Base-by-base conservation (phyloP, 2,329 filamentous ascomycete genomes). In the Talaromyces pinophilus region DNA sequence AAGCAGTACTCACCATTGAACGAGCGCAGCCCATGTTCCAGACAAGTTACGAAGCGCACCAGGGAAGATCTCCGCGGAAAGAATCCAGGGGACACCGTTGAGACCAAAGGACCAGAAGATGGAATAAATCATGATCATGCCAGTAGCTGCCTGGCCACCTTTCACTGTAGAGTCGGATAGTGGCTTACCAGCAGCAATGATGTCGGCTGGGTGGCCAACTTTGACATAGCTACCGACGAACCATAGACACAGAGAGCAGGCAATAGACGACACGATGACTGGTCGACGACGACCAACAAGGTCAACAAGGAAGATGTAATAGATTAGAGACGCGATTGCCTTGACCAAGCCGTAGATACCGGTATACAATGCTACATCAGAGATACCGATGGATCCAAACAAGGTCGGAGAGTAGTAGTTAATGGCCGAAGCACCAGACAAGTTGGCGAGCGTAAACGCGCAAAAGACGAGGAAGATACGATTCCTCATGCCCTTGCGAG, bases 51-150 rank as follows among this genome's bases (percentile, higher is more conserved):
- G 72, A 19, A 81, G 70, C 0, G 75, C 75, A 3, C 73, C 72
- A 0, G 80, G 79, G 69, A 82, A 81, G 28, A 81, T 81, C 68
- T 81, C 79, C 1, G 79, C 74, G 0, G 76, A 78, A n/a, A 81
- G 77, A 67, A 81, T 81, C 78, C 79, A 81, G 0, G 78, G 79
- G 0, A 81, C 68, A 2, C 79, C 79, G 57, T 81, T 81, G 1
- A 76, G 73, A 46, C 78, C 77, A 48, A 79, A 77, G 8, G 73
- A 76, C 78, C 77, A 81, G 50, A 69, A 70, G 1, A 71, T 54
- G n/a, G 64, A 70, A 59, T 69, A 72, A 13, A 72, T 71, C 71
- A 72, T 72, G n/a, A 72, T 71, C 54, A 68, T 64, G 1, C 67
- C 71, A 4, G 69, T 70, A 3, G 70, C 70, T 13, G 67, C 71